A percentile compares a stretch with the other conserved stretches of the same genome.
These are phyloP conservation scores for Penicillium silybi DNA, from an alignment of 495 filamentous ascomycete species.

Conservation along the genomic window DNA sequence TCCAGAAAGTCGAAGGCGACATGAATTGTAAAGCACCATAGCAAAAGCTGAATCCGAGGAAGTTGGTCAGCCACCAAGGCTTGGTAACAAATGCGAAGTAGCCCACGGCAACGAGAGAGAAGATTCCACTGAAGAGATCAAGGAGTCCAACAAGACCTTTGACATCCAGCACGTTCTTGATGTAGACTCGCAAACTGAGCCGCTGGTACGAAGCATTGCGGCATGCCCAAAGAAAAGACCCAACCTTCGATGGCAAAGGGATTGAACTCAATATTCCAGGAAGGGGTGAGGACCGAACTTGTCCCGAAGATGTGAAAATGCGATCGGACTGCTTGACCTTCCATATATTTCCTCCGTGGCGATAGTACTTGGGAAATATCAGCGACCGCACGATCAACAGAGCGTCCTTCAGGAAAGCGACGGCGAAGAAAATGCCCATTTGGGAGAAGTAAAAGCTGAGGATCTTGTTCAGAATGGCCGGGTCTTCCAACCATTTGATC, in stretches of 20 bases:
- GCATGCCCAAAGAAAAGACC: slow-evolving; percentile 42
- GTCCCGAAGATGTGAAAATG: slow-evolving; percentile 17
- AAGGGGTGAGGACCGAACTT: slow-evolving; percentile 44
- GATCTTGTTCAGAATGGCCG: slow-evolving; percentile 76
- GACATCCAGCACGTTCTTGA: slow-evolving; percentile 40
- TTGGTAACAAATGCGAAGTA: slow-evolving; percentile 70
- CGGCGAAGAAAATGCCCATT: slow-evolving; percentile 71
- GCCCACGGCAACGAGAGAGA: slow-evolving; percentile 54
- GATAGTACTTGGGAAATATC: slow-evolving; percentile 62
- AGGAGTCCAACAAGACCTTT: slow-evolving; percentile 47
- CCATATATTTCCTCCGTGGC: slow-evolving; percentile 32
- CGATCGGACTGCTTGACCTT: slow-evolving; percentile 31
- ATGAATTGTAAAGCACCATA: slow-evolving; percentile 78
- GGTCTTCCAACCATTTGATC: slow-evolving; percentile 84
- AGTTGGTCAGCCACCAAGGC: slow-evolving; percentile 78
- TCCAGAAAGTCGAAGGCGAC: slow-evolving; percentile 86
- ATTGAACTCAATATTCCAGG: slow-evolving; percentile 47
- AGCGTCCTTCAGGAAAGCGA: slow-evolving; percentile 63
- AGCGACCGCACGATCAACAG: slow-evolving; percentile 62
- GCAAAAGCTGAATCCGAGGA: slow-evolving; percentile 80
- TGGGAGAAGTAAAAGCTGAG: slow-evolving; percentile 80
- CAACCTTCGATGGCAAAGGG: slow-evolving; percentile 31
- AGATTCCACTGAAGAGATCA: slow-evolving; percentile 56
- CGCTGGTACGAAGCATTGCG: slow-evolving; percentile 46
- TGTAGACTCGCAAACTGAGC: slow-evolving; percentile 41